phyloP scores from a whole-genome alignment of 768 basidiomycete genomes.

The Flagelloscypha sp. region DNA sequence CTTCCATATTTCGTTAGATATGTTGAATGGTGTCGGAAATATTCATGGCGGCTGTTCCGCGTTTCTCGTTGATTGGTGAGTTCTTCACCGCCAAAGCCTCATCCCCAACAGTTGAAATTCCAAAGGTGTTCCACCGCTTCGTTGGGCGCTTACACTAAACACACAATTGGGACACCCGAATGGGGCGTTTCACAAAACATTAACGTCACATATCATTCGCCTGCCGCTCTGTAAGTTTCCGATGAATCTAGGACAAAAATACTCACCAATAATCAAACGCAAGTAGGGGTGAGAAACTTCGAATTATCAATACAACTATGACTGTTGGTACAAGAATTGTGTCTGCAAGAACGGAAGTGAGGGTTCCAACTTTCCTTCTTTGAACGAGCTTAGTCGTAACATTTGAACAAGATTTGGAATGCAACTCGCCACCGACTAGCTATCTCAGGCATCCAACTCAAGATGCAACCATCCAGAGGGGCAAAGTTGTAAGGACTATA shows the following conservation, averaged over 20 bases:
- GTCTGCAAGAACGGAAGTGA: conserved; percentile 8
- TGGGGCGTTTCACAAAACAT: conserved; percentile 8
- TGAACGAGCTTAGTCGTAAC: too few species aligned
- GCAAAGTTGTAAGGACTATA: conserved; percentile 4
- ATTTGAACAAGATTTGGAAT: conserved; percentile 7
- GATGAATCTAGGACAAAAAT: too few species aligned
- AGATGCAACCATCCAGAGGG: conserved; percentile 7
- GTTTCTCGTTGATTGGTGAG: conserved; percentile 9
- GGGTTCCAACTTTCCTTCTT: neutral
- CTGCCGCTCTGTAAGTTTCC: conserved; percentile 9
- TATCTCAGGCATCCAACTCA: conserved; percentile 6
- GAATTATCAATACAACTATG: conserved; percentile 9
- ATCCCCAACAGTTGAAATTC: neutral
- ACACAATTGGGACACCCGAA: too few species aligned
- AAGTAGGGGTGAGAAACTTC: conserved; percentile 7
- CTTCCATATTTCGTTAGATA: too few species aligned
- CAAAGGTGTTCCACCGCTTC: conserved; percentile 7
- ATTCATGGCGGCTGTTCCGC: conserved; percentile 11
- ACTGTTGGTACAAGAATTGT: conserved; percentile 6
- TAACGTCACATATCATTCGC: conserved; percentile 11
- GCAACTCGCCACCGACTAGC: conserved; percentile 5
- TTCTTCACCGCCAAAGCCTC: too few species aligned
- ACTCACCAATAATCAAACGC: neutral
- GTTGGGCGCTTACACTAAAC: too few species aligned
- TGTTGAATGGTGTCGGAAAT: conserved; percentile 4